These are phyloP conservation scores for Aspergillus biplanus DNA, from an alignment of 495 filamentous ascomycete species.

Conservation along the genomic window DNA sequence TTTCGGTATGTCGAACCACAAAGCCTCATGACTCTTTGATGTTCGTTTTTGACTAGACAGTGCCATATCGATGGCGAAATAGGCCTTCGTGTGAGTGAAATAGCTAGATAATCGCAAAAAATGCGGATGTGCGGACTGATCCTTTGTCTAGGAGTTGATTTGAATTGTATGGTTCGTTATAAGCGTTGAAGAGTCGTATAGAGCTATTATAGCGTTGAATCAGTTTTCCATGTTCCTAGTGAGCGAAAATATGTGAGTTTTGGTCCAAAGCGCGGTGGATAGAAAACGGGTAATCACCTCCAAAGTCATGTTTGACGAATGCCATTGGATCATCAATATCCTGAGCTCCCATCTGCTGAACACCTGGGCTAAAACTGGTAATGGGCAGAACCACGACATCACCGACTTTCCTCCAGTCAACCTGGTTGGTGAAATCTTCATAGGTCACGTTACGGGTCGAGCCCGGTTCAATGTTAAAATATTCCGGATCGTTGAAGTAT, in stretches of 20 bases:
- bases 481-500: slow-evolving; percentile 90
- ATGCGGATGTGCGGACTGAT: background rate
- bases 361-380: slow-evolving; percentile 95
- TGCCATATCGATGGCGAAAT: no score
- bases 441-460: slow-evolving; percentile 75
- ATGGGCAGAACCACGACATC: slow-evolving; percentile 95
- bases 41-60: no score
- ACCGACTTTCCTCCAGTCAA: slow-evolving; percentile 78
- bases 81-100: no score
- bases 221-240: slow-evolving; percentile 80
- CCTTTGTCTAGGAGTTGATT: background rate
- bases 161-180: background rate
- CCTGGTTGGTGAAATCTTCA: slow-evolving; percentile 88
- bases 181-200: background rate
- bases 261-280: background rate
- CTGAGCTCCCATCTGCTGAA: slow-evolving; percentile 90
- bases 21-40: no score
- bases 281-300: slow-evolving; percentile 59
- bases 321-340: slow-evolving; percentile 94
- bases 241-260: slow-evolving; percentile 13
- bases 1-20: no score
- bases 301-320: slow-evolving; percentile 96
- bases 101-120: no score
- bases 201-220: slow-evolving; percentile 40
- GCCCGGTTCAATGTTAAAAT: slow-evolving; percentile 78